Percentiles rank a stretch among this genome's conserved stretches.
Conservation (phyloP, 169 alveolate species). For the Plasmodium chabaudi region DNA sequence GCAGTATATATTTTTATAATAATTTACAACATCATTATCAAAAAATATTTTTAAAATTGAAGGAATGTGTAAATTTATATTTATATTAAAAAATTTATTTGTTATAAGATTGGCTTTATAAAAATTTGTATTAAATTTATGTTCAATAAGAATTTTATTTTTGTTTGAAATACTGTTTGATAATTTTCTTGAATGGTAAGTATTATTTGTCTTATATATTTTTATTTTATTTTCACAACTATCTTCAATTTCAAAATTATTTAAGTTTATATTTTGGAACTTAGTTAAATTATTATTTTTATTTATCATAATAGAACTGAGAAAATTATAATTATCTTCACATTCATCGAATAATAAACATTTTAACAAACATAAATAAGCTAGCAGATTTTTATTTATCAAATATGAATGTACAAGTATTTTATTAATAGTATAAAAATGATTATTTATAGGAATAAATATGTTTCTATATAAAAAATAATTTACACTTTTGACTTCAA, state of each 20-base stretch:
- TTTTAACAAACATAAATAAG: slow-evolving; percentile 27
- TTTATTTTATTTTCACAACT: neutral
- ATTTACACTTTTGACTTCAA: slow-evolving; percentile 21
- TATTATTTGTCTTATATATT: neutral
- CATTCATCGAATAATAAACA: slow-evolving; percentile 16
- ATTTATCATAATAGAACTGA: neutral
- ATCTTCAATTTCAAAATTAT: neutral
- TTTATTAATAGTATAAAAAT: slow-evolving; percentile 19
- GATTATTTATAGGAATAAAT: slow-evolving; percentile 32
- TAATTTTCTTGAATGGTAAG: no score
- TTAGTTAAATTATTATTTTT: neutral
- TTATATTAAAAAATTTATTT: slow-evolving; percentile 15
- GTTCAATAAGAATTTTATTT: neutral
- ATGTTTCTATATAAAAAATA: slow-evolving; percentile 43
- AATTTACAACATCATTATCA: slow-evolving; percentile 14
- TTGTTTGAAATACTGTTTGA: neutral
- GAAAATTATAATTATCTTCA: slow-evolving; percentile 7
- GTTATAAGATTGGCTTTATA: slow-evolving; percentile 4
- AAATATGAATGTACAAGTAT: slow-evolving; percentile 26
- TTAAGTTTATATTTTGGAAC: no score
- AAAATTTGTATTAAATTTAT: neutral
- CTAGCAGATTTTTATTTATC: slow-evolving; percentile 17
- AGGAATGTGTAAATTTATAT: slow-evolving; percentile 14
- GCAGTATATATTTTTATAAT: slow-evolving; percentile 12
- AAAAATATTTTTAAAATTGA: slow-evolving; percentile 8